These are phyloP conservation scores for Fusarium sp. DNA, from an alignment of 2,329 filamentous ascomycete genomes.

Conservation along the genomic window DNA sequence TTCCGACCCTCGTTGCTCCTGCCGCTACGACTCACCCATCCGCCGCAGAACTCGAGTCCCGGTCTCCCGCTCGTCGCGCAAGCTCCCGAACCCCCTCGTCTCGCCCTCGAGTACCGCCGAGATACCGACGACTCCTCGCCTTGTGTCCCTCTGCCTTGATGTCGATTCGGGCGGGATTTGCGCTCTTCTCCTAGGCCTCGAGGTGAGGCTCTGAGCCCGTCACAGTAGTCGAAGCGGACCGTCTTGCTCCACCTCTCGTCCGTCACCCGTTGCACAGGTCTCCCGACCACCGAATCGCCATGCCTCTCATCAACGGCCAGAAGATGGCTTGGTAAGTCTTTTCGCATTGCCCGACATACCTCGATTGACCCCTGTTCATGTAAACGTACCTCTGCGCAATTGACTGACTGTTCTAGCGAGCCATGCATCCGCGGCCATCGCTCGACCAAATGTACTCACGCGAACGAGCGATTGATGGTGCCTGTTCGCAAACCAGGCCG, in stretches of 20 bases:
- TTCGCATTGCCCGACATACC: neutral
- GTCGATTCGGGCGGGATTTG: conserved; percentile 22
- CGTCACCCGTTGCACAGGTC: conserved; percentile 30
- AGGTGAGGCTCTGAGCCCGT: conserved; percentile 33
- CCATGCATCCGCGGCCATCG: conserved; percentile 82
- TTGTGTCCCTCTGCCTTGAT: conserved; percentile 23
- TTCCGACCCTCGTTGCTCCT: conserved; percentile 8
- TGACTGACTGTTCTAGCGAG: conserved; percentile 61
- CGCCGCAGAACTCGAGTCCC: conserved; percentile 11
- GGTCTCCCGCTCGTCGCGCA: conserved; percentile 22
- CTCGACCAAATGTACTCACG: conserved; percentile 80
- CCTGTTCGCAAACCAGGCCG: conserved; percentile 79
- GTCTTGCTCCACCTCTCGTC: conserved; percentile 27
- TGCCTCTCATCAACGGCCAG: conserved; percentile 77
- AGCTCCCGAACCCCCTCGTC: conserved; percentile 1
- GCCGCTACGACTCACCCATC: neutral
- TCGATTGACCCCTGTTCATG: neutral
- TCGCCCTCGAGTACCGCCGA: conserved; percentile 15
- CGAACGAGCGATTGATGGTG: conserved; percentile 74
- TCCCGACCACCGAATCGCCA: conserved; percentile 50
- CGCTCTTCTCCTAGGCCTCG: conserved; percentile 22
- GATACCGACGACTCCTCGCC: conserved; percentile 12
- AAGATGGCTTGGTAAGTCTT: conserved; percentile 78
- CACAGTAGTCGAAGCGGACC: conserved; percentile 17
- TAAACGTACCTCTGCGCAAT: neutral